Evolutionary conservation across 805 yeast genomes (phyloP).

Genomic region (Huiozyma naganishii): DNA sequence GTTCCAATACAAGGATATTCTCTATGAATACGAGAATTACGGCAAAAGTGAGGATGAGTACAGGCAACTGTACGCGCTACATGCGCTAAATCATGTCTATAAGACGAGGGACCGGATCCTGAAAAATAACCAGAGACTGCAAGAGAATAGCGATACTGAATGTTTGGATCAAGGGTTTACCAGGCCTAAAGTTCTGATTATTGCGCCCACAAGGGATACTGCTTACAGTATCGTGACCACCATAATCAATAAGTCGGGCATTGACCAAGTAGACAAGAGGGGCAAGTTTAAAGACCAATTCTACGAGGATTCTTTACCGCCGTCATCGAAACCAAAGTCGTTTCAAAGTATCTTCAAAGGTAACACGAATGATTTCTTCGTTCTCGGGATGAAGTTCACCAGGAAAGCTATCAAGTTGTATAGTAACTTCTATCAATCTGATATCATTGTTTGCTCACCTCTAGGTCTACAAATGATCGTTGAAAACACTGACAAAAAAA

Average conservation of each 20-base stretch:
- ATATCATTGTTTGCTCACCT: conserved; percentile 83
- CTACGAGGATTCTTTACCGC: conserved; percentile 37
- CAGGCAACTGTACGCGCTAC: conserved; percentile 55
- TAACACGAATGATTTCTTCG: conserved; percentile 83
- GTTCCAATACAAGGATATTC: conserved; percentile 61
- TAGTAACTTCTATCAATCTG: conserved; percentile 75
- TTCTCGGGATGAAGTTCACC: conserved; percentile 83
- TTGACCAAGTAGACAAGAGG: conserved; percentile 71
- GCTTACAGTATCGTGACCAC: conserved; percentile 60
- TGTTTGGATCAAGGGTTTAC: conserved; percentile 91
- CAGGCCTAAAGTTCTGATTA: conserved; percentile 74
- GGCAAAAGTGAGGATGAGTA: conserved; percentile 40
- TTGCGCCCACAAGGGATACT: conserved; percentile 75
- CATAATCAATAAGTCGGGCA: conserved; percentile 50
- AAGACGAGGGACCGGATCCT: conserved; percentile 81
- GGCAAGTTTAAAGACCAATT: conserved; percentile 68
- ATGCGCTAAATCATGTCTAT: conserved; percentile 69
- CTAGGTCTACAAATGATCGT: conserved; percentile 74
- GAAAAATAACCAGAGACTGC: conserved; percentile 57
- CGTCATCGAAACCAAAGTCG: conserved; percentile 63
- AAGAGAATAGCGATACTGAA: conserved; percentile 42
- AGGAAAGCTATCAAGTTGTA: conserved; percentile 78
- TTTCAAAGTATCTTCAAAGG: conserved; percentile 75
- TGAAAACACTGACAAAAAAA: conserved; percentile 47
- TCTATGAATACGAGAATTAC: conserved; percentile 44